Conservation (phyloP, 2,329 filamentous ascomycete genomes). For the Podosphaera leucotricha region DNA sequence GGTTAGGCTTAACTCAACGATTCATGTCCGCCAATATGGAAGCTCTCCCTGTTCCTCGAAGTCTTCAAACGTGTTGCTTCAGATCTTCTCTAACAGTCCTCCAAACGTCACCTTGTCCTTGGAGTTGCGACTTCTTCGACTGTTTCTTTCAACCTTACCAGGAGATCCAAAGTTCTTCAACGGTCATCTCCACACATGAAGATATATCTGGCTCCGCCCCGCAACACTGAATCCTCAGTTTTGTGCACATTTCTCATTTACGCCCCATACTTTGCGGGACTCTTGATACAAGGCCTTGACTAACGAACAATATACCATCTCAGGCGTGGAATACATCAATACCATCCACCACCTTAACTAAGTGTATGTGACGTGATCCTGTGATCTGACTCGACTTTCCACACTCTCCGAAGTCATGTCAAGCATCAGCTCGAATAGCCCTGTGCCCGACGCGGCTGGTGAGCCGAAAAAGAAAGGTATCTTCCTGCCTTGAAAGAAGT, state of each 20-base stretch:
- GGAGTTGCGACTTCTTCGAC: background rate
- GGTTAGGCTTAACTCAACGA: background rate
- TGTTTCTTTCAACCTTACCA: background rate
- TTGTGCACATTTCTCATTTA: constrained; percentile 1
- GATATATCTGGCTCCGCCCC: constrained; percentile 1
- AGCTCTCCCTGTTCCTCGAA: background rate
- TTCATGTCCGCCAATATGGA: background rate
- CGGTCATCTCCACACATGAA: background rate
- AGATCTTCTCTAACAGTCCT: background rate
- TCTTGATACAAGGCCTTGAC: background rate
- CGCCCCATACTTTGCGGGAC: constrained; percentile 1
- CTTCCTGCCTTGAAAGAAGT: background rate
- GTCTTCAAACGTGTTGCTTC: background rate
- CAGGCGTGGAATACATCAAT: background rate
- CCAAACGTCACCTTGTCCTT: background rate
- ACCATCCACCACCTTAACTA: background rate
- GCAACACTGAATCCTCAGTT: background rate
- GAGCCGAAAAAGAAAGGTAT: constrained; percentile 7
- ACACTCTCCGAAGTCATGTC: constrained; percentile 3
- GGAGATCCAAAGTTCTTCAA: background rate
- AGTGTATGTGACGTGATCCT: background rate
- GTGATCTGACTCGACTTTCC: background rate
- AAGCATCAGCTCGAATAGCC: constrained; percentile 5
- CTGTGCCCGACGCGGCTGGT: constrained; percentile 4
- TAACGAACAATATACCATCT: background rate